Base-by-base conservation (phyloP, 2,329 filamentous ascomycete genomes). In the Colletotrichum camelliae region DNA sequence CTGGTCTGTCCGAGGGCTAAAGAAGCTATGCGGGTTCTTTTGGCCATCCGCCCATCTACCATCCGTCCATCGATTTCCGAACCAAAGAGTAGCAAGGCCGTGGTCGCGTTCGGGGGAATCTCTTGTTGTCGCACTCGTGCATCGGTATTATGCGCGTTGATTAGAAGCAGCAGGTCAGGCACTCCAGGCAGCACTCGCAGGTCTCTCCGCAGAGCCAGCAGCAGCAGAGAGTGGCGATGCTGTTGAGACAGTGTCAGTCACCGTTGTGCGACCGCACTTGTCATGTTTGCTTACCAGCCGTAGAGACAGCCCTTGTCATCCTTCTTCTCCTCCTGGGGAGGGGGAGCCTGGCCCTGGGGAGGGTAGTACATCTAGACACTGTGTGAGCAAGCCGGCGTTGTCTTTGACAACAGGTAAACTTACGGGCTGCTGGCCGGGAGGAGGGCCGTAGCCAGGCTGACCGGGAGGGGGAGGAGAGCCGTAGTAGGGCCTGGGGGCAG, bases 151-250 rank as follows among this genome's bases (percentile, higher is more conserved):
- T 35, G 57, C 24, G 67, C 60, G 24, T 68, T 43, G 55, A 48
- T 81, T 82, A 83, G 80, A 79, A 85, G 80, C 85, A 86, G 79
- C 84, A 86, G 72, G 83, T 82, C 31, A 86, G 73, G 77, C 84
- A 86, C 62, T 87, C 85, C 35, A 86, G 78, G 77, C 85, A 87
- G 80, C 85, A 87, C 75, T 86, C 85, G 80, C 85, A 87, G 5
- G 85, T 83, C 78, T 87, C 85, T 5, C 85, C 85, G 76, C 85
- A 87, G 65, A 87, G 80, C 84, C 85, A 87, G 76, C 85, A 87
- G 80, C 85, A 87, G 81, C 85, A 87, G 74, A 87, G 77, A 27
- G 85, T 83, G 66, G 85, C 85, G 31, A 87, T 74, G 77, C 85
- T 86, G 60, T 29, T 61, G 48, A 7, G 43, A 10, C 9, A 29